These are phyloP conservation scores for Malassezia brasiliensis DNA, from an alignment of 1,284 basidiomycete species.

Conservation along the genomic window DNA sequence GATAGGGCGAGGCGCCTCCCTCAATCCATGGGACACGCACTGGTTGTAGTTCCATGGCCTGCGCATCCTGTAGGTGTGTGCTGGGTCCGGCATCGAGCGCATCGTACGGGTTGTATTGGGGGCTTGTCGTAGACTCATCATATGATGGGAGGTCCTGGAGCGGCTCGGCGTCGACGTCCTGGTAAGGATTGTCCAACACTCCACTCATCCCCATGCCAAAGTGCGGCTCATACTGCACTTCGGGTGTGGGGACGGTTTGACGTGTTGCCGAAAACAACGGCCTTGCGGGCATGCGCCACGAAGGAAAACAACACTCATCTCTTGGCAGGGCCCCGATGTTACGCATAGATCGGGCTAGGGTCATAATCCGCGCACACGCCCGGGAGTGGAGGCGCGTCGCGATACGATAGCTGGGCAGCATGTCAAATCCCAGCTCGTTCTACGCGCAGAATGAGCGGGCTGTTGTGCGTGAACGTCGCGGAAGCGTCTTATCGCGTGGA, in stretches of 20 bases:
- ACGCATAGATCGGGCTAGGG: neutral
- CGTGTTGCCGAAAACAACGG: conserved; percentile 1
- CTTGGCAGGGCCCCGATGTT: neutral
- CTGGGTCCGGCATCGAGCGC: neutral
- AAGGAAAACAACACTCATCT: neutral
- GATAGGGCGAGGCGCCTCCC: conserved; percentile 4
- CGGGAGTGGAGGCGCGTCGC: neutral
- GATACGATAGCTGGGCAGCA: neutral
- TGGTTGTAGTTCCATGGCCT: neutral
- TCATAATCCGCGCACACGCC: neutral
- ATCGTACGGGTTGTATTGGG: neutral
- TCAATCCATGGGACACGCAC: neutral
- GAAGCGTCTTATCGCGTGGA: conserved; percentile 77
- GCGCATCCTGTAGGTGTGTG: neutral
- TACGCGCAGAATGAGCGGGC: conserved; percentile 22
- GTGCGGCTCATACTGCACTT: neutral
- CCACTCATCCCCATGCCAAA: neutral
- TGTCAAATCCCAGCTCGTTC: neutral
- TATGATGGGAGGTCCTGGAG: neutral
- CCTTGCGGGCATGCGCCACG: neutral
- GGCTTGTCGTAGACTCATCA: neutral
- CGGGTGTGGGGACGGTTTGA: neutral
- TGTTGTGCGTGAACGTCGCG: conserved; percentile 75
- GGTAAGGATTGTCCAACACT: neutral
- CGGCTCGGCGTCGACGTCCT: neutral